A percentile compares a stretch with the other conserved stretches of the same genome.
These are phyloP conservation scores for Sporobolomyces roseus DNA, from an alignment of 768 basidiomycete species.

Conservation along the genomic window DNA sequence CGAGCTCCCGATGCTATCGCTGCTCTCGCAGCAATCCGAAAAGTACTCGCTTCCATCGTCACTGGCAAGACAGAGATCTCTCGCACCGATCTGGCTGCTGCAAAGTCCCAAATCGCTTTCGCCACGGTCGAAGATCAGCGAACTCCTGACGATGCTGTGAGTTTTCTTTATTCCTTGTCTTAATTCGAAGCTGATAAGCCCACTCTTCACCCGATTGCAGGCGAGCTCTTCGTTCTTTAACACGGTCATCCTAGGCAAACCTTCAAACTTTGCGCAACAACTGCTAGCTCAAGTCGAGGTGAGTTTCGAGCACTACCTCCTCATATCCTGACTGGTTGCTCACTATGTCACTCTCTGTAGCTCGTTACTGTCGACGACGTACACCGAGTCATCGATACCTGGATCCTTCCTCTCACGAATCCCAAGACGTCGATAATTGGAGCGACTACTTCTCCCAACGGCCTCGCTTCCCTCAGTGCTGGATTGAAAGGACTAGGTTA, in stretches of 20 bases:
- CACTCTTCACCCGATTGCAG: constrained; percentile 50
- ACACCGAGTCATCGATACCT: constrained; percentile 61
- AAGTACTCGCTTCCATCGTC: constrained; percentile 72
- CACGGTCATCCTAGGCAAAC: constrained; percentile 77
- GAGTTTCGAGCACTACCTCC: too few species aligned
- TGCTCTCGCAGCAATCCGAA: constrained; percentile 73
- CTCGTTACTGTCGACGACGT: constrained; percentile 72
- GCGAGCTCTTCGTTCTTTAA: constrained; percentile 77
- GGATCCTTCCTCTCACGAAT: constrained; percentile 79
- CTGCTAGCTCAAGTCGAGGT: constrained; percentile 65
- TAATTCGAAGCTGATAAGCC: too few species aligned
- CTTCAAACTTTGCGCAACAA: constrained; percentile 65
- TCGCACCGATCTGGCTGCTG: constrained; percentile 72
- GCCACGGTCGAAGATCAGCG: constrained; percentile 70
- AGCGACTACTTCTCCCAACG: constrained; percentile 74
- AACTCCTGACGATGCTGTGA: constrained; percentile 74
- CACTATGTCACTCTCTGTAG: constrained; percentile 46
- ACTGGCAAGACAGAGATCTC: constrained; percentile 79
- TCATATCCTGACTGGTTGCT: background rate
- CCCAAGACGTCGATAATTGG: constrained; percentile 69
- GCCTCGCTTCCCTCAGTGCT: constrained; percentile 64
- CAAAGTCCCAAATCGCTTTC: constrained; percentile 85
- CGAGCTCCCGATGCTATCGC: constrained; percentile 50
- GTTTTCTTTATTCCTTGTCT: constrained; percentile 42
- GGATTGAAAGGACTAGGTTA: constrained; percentile 70